Percentiles rank a stretch among this genome's conserved stretches.
These are phyloP conservation scores for Nissolia schottii DNA, from an alignment of 306 rosid genomes.

Conservation along the genomic window DNA sequence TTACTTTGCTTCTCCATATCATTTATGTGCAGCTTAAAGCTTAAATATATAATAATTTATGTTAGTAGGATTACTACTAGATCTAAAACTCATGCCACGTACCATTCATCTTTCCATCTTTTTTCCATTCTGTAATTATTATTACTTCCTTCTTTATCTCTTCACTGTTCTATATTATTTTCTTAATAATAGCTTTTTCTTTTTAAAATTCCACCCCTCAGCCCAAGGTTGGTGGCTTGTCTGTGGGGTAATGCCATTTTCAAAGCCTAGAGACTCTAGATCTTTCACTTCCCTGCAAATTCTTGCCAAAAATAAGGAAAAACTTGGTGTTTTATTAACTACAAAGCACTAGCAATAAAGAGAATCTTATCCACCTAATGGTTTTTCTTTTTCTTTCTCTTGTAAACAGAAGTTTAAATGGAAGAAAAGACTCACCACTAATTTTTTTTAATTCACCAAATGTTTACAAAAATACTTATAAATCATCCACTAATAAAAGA, in stretches of 20 bases:
- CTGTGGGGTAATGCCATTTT: not conserved
- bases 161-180: not conserved
- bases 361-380: not conserved
- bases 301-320: not conserved
- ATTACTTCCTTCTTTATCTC: not conserved
- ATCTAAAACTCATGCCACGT: constrained; percentile 45
- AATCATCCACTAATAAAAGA: too few species aligned
- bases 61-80: constrained; percentile 21
- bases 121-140: constrained; percentile 40
- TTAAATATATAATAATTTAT: not conserved
- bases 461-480: too few species aligned
- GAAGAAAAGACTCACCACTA: too few species aligned
- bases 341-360: not conserved
- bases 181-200: not conserved
- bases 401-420: not conserved
- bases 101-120: constrained; percentile 28
- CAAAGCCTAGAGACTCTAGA: not conserved
- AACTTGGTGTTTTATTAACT: not conserved
- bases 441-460: too few species aligned
- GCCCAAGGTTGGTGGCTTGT: constrained; percentile 10
- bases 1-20: constrained; percentile 29
- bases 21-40: constrained; percentile 18
- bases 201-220: not conserved
- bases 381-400: too few species aligned
- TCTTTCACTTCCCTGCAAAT: not conserved